These are phyloP conservation scores for Scopulariopsis brevicaulis DNA, from an alignment of 2,329 filamentous ascomycete species.

Conservation along the genomic window DNA sequence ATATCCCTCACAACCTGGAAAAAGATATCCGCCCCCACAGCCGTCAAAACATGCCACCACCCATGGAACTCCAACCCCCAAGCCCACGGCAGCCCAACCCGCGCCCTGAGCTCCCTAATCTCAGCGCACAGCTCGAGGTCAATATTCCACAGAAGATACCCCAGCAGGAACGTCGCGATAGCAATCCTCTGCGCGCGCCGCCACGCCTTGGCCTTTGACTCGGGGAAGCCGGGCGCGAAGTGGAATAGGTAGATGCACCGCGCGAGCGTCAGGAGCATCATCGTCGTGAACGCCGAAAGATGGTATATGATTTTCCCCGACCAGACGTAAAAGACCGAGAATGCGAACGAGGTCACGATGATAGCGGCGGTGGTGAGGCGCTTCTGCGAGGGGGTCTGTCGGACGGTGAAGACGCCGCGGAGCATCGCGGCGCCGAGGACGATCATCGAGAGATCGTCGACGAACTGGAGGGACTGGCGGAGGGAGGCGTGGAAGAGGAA, in stretches of 20 bases:
- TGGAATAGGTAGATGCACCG: conserved; percentile 23
- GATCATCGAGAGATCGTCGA: conserved; percentile 49
- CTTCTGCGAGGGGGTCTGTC: conserved; percentile 22
- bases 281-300: conserved; percentile 21
- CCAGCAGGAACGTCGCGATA: conserved; percentile 23
- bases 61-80: conserved; percentile 48
- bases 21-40: conserved; percentile 34
- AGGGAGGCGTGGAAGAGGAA: conserved; percentile 32
- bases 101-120: conserved; percentile 30
- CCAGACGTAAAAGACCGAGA: conserved; percentile 29
- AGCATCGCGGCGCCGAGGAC: conserved; percentile 38
- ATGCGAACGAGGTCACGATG: conserved; percentile 22
- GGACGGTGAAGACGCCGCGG: conserved; percentile 32
- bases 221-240: conserved; percentile 15
- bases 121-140: conserved; percentile 39
- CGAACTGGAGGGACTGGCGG: conserved; percentile 28
- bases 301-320: conserved; percentile 31
- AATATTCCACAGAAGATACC: conserved; percentile 44
- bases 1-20: conserved; percentile 20
- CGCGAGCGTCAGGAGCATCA: conserved; percentile 18
- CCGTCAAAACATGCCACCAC: conserved; percentile 54
- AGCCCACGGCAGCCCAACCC: conserved; percentile 40
- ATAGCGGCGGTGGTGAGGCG: conserved; percentile 22
- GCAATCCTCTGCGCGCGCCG: conserved; percentile 15
- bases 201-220: conserved; percentile 14